Evolutionary conservation across 176 grass and related monocot species (phyloP).

Genomic region (Hyparrhenia diplandra): DNA sequence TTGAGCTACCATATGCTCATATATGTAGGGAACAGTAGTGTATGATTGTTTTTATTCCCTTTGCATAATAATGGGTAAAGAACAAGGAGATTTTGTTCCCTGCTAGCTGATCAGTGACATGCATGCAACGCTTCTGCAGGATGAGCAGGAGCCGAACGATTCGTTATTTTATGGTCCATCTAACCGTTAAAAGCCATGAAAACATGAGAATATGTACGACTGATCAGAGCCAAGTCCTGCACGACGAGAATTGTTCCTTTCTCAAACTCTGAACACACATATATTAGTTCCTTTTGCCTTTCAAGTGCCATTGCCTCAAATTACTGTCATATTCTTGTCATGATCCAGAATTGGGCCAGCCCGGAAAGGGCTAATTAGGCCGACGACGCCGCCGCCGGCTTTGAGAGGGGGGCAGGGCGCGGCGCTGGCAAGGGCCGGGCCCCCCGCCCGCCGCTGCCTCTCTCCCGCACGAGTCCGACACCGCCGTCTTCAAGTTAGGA

Average conservation of each 20-base stretch:
- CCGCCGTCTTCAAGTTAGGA: too few relatives aligned
- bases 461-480: too few relatives aligned
- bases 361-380: too few relatives aligned
- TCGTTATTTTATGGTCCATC: conserved; percentile 37
- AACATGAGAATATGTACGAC: neutral
- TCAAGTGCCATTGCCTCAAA: too few relatives aligned
- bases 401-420: too few relatives aligned
- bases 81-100: neutral
- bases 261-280: neutral
- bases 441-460: too few relatives aligned
- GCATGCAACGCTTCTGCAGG: neutral
- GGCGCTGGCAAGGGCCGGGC: too few relatives aligned
- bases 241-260: neutral
- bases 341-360: too few relatives aligned
- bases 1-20: conserved; percentile 10
- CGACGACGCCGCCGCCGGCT: too few relatives aligned
- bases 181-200: neutral
- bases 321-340: too few relatives aligned
- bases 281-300: too few relatives aligned
- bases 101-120: neutral
- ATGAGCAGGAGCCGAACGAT: neutral
- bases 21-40: conserved; percentile 10
- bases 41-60: conserved; percentile 29
- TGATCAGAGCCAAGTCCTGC: neutral
- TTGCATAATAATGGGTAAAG: neutral